phyloP scores from a whole-genome alignment of 228 moss, liverwort and hornwort genomes.

The Sphagnum magellanicum region DNA sequence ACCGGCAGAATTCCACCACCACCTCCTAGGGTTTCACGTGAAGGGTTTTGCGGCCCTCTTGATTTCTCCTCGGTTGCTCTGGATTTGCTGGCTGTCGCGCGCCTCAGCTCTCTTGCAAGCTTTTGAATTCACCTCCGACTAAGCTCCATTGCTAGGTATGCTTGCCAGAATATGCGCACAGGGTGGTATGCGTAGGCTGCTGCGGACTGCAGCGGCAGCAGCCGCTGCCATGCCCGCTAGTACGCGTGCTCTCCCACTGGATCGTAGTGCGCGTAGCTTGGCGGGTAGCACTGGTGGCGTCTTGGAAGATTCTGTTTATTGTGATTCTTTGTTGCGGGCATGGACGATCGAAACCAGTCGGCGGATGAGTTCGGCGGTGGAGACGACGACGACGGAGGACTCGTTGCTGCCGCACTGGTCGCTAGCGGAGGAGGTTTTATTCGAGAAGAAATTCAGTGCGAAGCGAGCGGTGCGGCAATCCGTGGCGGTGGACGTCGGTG shows the following conservation, averaged over 20 bases:
- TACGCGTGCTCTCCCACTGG: constrained; percentile 25
- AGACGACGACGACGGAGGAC: background rate
- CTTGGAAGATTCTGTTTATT: constrained; percentile 10
- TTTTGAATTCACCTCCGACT: too few relatives aligned
- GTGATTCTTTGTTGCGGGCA: too few relatives aligned
- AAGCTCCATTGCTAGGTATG: too few relatives aligned
- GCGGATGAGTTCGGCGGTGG: background rate
- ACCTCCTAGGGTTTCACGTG: too few relatives aligned
- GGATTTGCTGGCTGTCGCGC: too few relatives aligned
- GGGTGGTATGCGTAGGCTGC: constrained; percentile 25
- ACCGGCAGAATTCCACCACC: too few relatives aligned
- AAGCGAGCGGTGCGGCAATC: constrained; percentile 6
- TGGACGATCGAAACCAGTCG: constrained; percentile 3
- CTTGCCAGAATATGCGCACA: constrained; percentile 25
- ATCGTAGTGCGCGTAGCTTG: constrained; percentile 19
- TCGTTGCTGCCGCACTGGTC: too few relatives aligned
- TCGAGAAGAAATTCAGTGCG: background rate
- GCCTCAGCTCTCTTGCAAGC: too few relatives aligned
- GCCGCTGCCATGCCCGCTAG: constrained; percentile 6
- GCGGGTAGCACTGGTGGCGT: constrained; percentile 17
- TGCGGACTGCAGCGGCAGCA: constrained; percentile 17
- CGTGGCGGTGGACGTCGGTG: background rate
- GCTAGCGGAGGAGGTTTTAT: too few relatives aligned
- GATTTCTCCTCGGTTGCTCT: too few relatives aligned
- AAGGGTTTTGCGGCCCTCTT: too few relatives aligned